These are phyloP conservation scores for Aureobasidium sp. DNA, from an alignment of 2,329 filamentous ascomycete genomes.

Conservation along the genomic window DNA sequence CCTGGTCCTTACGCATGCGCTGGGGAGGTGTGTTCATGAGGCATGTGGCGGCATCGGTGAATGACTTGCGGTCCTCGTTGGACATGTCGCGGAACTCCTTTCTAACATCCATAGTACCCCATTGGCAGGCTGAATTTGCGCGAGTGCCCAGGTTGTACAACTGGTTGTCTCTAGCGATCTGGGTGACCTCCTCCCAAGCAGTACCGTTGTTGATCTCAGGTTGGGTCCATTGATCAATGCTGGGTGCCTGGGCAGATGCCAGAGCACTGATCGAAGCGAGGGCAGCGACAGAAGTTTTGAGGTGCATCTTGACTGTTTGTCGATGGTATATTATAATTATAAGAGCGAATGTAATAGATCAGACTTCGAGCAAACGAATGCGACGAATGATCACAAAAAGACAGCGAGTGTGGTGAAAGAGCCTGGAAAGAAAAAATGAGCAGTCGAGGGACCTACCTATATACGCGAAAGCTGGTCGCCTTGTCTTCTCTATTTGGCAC, in stretches of 20 bases:
- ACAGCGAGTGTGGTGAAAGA: not conserved
- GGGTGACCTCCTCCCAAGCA: constrained; percentile 23
- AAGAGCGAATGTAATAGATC: not conserved
- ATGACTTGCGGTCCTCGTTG: constrained; percentile 21
- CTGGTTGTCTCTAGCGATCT: constrained; percentile 20
- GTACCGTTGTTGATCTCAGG: constrained; percentile 21
- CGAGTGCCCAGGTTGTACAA: constrained; percentile 21
- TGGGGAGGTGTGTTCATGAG: constrained; percentile 21
- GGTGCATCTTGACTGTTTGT: not conserved
- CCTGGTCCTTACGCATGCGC: constrained; percentile 21
- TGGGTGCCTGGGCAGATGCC: constrained; percentile 10
- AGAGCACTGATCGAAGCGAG: constrained; percentile 4
- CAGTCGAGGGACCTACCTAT: not conserved
- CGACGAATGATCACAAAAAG: not conserved
- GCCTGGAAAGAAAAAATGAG: not conserved
- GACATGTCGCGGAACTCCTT: constrained; percentile 16
- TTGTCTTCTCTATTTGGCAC: not conserved
- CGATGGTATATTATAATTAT: not conserved
- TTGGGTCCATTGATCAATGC: constrained; percentile 17
- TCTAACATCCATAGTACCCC: constrained; percentile 20
- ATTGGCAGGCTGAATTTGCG: constrained; percentile 21
- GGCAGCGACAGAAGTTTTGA: not conserved
- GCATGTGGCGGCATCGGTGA: constrained; percentile 25
- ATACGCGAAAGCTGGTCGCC: not conserved
- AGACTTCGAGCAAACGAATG: constrained; percentile 11